Base-by-base conservation (phyloP, 2,329 filamentous ascomycete genomes). In the Colletotrichum karsti region DNA sequence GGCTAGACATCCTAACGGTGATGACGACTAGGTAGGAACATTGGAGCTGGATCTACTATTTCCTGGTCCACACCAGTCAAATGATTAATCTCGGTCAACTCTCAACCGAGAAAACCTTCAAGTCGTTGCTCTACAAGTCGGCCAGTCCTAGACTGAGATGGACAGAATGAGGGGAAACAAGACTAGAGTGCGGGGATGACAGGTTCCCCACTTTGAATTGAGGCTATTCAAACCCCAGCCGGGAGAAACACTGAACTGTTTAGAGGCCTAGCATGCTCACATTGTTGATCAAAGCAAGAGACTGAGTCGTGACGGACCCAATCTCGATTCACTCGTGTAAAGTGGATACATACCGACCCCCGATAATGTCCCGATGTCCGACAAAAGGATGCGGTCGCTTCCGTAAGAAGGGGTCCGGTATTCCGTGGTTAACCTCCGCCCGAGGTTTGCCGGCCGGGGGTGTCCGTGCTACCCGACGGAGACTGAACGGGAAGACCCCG, bases 181-280 rank as follows among this genome's bases (percentile, higher is more conserved):
- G 42, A 46, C 24, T 37, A 22, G 41, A 48, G 12, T 65, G 65
- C 65, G 60, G 59, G 62, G 66, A 67, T 44, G 10, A 10, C 22
- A 12, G 5, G 24, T 63, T 65, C 68, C 12, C 68, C 65, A 69
- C 68, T 53, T 39, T 62, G 20, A 57, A 60, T 68, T 61, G 65
- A 69, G 65, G 68, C 68, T 65, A 69, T 65, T 61, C 39, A 69
- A 57, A 28, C 26, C 22, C 41, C 15, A 50, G 39, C 59, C 60
- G 65, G 59, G 33, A 58, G 60, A 67, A 61, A 33, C n/a, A n/a
- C n/a, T n/a, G n/a, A n/a, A n/a, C n/a, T 41, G 48, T 8, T 44
- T 24, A n/a, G 42, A 26, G 20, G 15, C 42, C 20, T 13, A 35
- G 30, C 33, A 18, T n/a, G 20, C 20, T 24, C 18, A 18, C 15